A percentile compares a stretch with the other conserved stretches of the same genome.
Conservation (phyloP, 1,139 yeast genomes). For the Yamadazyma epiphylla region DNA sequence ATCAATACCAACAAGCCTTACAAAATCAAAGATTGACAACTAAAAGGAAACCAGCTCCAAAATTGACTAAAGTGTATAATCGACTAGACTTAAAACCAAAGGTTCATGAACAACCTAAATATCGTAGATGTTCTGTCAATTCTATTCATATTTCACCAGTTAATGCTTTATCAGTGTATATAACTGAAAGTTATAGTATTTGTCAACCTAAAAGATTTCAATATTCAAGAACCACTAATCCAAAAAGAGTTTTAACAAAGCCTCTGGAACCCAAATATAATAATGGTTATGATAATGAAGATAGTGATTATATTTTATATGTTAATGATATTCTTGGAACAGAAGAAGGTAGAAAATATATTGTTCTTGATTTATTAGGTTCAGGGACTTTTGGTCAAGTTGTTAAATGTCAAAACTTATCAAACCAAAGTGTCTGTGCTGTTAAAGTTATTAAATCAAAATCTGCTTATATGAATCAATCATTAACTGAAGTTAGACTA, state of each 20-base stretch:
- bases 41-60: constrained; percentile 34
- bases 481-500: constrained; percentile 84
- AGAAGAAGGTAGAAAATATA: constrained; percentile 81
- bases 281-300: constrained; percentile 84
- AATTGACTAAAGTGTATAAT: constrained; percentile 32
- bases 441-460: constrained; percentile 92
- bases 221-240: constrained; percentile 82
- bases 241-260: constrained; percentile 86
- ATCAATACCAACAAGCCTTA: constrained; percentile 32
- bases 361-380: constrained; percentile 87
- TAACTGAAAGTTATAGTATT: constrained; percentile 76
- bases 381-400: constrained; percentile 99
- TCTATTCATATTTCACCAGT: constrained; percentile 84
- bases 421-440: constrained; percentile 86
- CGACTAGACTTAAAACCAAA: constrained; percentile 61
- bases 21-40: constrained; percentile 22
- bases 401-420: constrained; percentile 90
- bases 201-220: constrained; percentile 82
- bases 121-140: constrained; percentile 75
- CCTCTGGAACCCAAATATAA: constrained; percentile 83
- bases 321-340: constrained; percentile 91
- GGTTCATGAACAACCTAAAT: constrained; percentile 64
- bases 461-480: constrained; percentile 88
- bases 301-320: constrained; percentile 85
- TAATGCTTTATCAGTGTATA: constrained; percentile 71